Percentiles rank a stretch among this genome's conserved stretches.
phyloP scores from a whole-genome alignment of 2,329 filamentous ascomycete genomes.

The Penicillium brevicompactum region DNA sequence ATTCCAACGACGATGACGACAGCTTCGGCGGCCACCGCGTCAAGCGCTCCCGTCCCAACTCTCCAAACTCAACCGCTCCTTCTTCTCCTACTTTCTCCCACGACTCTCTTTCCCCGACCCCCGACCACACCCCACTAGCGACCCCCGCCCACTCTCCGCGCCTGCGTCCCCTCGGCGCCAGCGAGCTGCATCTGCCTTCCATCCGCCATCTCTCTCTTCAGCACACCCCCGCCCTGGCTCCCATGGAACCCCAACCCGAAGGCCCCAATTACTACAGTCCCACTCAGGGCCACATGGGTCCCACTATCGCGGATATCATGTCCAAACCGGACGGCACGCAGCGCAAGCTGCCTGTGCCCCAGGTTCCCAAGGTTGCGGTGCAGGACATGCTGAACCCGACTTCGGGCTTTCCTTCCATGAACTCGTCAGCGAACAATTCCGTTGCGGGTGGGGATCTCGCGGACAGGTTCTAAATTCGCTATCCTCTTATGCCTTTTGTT shows the following conservation, averaged over 20 bases:
- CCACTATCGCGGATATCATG: conserved; percentile 91
- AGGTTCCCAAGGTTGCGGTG: conserved; percentile 82
- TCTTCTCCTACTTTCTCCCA: conserved; percentile 96
- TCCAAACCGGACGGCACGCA: conserved; percentile 83
- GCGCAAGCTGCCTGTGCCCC: conserved; percentile 86
- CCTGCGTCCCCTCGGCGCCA: conserved; percentile 72
- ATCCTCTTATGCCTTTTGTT: conserved; percentile 20
- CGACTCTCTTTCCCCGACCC: conserved; percentile 91
- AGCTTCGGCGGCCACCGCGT: conserved; percentile 68
- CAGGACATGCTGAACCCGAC: conserved; percentile 76
- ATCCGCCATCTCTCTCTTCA: conserved; percentile 73
- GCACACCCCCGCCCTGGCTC: conserved; percentile 67
- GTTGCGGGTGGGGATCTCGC: conserved; percentile 71
- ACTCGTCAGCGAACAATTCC: conserved; percentile 76
- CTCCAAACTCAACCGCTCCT: conserved; percentile 91
- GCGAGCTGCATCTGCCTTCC: conserved; percentile 79
- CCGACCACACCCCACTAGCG: conserved; percentile 96
- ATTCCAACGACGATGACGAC: conserved; percentile 76
- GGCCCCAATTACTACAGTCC: conserved; percentile 61
- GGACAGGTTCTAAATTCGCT: conserved; percentile 51
- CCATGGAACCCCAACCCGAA: conserved; percentile 69
- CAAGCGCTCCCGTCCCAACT: conserved; percentile 90
- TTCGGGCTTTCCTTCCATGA: conserved; percentile 70
- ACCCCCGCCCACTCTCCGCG: conserved; percentile 95
- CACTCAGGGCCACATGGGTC: conserved; percentile 62